Percentiles rank a stretch among this genome's conserved stretches.
Conservation (phyloP, 2,329 filamentous ascomycete species). For the Venturiaceae sp. region DNA sequence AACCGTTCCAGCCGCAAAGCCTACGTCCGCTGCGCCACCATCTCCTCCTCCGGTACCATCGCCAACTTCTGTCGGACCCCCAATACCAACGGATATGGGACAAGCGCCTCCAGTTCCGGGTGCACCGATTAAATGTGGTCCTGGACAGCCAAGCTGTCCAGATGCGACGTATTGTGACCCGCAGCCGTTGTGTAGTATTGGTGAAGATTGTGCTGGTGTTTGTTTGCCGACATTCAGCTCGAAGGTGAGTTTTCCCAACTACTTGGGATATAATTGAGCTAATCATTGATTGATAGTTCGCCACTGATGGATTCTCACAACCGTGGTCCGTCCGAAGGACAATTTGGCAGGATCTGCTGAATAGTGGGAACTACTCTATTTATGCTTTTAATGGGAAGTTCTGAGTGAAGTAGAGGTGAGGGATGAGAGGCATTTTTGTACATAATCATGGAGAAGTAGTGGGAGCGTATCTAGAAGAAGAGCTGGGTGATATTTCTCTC, state of each 20-base stretch:
- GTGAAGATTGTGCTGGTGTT: not conserved
- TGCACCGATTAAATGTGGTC: not conserved
- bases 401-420: too few relatives aligned
- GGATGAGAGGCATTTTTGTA: too few relatives aligned
- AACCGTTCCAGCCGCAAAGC: not conserved
- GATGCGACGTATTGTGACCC: conserved; percentile 1
- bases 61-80: not conserved
- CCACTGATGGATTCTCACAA: not conserved
- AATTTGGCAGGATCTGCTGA: conserved; percentile 1
- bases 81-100: not conserved
- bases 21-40: not conserved
- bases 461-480: too few relatives aligned
- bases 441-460: too few relatives aligned
- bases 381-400: not conserved
- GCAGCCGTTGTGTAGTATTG: conserved; percentile 6
- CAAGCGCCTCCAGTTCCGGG: not conserved
- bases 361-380: not conserved
- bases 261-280: not conserved
- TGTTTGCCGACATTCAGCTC: conserved; percentile 4
- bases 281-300: not conserved
- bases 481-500: too few relatives aligned
- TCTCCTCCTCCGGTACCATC: not conserved
- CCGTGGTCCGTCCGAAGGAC: not conserved
- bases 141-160: not conserved
- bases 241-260: not conserved